Percentiles rank a stretch among this genome's conserved stretches.
phyloP scores from a whole-genome alignment of 2,329 filamentous ascomycete species.

The Lomentospora prolificans region DNA sequence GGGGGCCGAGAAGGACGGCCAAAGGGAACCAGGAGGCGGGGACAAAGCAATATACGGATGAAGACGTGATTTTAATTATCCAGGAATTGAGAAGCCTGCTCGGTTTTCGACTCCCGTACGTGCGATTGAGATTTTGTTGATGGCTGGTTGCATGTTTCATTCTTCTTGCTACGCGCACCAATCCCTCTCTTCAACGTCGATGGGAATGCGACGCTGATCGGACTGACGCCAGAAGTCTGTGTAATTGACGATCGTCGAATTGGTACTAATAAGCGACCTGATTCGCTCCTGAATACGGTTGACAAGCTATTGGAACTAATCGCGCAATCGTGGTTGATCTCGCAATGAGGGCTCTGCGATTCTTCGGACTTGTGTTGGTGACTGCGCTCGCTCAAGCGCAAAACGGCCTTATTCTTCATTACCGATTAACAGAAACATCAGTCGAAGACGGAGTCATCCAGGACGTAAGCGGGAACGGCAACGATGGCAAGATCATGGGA shows the following conservation, averaged over 20 bases:
- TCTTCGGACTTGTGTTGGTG: background rate
- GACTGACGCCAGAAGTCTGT: background rate
- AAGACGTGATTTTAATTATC: background rate
- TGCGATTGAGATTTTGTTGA: too few species aligned
- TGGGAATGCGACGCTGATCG: background rate
- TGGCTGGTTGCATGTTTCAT: too few species aligned
- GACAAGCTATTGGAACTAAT: background rate
- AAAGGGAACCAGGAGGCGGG: background rate
- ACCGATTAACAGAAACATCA: background rate
- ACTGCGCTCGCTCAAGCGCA: background rate
- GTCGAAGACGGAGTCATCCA: slow-evolving; percentile 3
- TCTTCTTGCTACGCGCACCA: background rate
- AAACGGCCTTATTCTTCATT: slow-evolving; percentile 5
- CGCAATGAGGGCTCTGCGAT: background rate
- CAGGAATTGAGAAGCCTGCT: background rate
- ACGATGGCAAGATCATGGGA: slow-evolving; percentile 15
- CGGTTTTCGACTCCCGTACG: too few species aligned
- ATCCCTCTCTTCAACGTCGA: background rate
- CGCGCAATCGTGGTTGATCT: background rate
- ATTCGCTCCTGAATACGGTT: background rate
- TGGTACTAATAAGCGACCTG: background rate
- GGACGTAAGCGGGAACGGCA: slow-evolving; percentile 15
- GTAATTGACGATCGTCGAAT: background rate
- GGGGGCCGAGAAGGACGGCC: too few species aligned
- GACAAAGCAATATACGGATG: background rate